phyloP scores from a whole-genome alignment of 23 red algal species.

The Cyanidioschyzon merolae region DNA sequence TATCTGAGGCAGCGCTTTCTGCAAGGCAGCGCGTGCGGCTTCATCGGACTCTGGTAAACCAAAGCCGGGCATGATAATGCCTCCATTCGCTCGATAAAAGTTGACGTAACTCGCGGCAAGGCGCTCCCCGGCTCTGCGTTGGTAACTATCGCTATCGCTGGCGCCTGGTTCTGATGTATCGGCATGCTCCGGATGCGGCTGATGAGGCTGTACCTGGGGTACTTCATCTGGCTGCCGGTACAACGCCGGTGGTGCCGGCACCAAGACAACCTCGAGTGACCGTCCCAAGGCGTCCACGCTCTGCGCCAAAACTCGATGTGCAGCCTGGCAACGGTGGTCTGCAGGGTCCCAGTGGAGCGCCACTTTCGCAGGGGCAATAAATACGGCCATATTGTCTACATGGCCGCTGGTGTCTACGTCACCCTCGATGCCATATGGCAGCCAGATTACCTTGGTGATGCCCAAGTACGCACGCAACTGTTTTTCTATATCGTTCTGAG shows the following conservation, averaged over 20 bases:
- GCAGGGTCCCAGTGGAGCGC: constrained; percentile 37
- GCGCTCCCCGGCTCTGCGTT: constrained; percentile 30
- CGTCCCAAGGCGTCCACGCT: constrained; percentile 15
- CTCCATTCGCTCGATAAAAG: constrained; percentile 39
- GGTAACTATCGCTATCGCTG: constrained; percentile 4
- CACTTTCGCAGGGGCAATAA: constrained; percentile 31
- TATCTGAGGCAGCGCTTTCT: constrained; percentile 18
- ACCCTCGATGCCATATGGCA: constrained; percentile 38
- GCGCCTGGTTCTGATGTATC: constrained; percentile 2
- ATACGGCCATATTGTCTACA: constrained; percentile 65
- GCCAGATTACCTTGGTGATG: constrained; percentile 35
- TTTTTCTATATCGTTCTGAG: constrained; percentile 13
- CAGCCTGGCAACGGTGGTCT: constrained; percentile 23
- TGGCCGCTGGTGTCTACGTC: constrained; percentile 58
- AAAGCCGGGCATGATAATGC: constrained; percentile 42
- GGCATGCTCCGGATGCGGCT: neutral
- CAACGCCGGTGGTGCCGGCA: constrained; percentile 11
- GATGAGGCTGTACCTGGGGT: constrained; percentile 1
- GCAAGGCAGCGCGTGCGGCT: constrained; percentile 23
- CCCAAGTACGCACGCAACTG: constrained; percentile 27
- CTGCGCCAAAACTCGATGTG: constrained; percentile 19
- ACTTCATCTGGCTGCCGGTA: constrained; percentile 8
- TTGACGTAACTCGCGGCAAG: constrained; percentile 56
- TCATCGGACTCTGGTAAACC: constrained; percentile 11
- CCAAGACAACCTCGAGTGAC: constrained; percentile 15